phyloP scores from a whole-genome alignment of 2,329 filamentous ascomycete species.

The Penicillium sp. region DNA sequence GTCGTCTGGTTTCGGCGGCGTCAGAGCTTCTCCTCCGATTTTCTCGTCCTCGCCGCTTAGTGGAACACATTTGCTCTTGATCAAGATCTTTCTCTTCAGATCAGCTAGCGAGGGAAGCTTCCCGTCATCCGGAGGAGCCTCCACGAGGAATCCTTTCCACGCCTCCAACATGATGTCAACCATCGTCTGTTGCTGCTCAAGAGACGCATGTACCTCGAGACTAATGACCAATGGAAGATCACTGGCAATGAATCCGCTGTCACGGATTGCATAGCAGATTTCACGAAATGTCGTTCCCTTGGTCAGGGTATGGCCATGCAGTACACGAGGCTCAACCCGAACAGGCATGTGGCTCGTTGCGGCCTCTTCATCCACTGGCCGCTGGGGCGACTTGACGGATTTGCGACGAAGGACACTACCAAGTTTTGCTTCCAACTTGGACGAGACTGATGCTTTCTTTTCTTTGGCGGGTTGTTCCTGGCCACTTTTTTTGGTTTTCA shows the following conservation, averaged over 20 bases:
- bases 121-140: conserved; percentile 52
- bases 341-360: conserved; percentile 9
- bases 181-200: conserved; percentile 85
- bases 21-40: conserved; percentile 11
- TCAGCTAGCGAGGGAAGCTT: conserved; percentile 67
- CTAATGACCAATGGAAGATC: conserved; percentile 85
- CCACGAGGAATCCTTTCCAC: conserved; percentile 74
- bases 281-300: conserved; percentile 82
- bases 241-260: conserved; percentile 73
- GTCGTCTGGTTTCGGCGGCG: not conserved
- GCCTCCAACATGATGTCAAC: conserved; percentile 89
- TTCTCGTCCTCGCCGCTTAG: conserved; percentile 39
- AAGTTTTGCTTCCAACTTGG: conserved; percentile 26
- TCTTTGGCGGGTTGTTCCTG: conserved; percentile 15
- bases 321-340: conserved; percentile 71
- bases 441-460: conserved; percentile 17
- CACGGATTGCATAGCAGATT: conserved; percentile 75
- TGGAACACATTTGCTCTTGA: conserved; percentile 72
- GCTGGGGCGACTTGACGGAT: conserved; percentile 6
- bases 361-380: not conserved
- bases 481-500: not conserved
- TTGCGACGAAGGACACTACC: conserved; percentile 22
- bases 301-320: conserved; percentile 84
- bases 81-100: conserved; percentile 73
- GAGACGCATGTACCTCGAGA: conserved; percentile 81